Evolutionary conservation across 2,329 filamentous ascomycete species (phyloP).

Genomic region (Lasiodiplodia gonubiensis): DNA sequence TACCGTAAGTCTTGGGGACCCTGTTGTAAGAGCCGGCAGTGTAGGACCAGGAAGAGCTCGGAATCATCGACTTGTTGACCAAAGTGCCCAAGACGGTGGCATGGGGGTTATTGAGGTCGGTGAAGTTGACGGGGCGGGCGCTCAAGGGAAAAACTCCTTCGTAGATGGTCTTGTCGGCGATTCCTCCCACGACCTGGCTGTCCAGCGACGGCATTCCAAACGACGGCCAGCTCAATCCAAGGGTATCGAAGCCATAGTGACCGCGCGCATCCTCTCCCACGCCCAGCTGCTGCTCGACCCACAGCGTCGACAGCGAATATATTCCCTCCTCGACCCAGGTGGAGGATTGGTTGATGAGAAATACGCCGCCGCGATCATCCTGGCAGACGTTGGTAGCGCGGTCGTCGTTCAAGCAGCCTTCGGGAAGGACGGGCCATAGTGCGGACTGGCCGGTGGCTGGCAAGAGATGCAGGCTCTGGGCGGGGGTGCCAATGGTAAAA

Average conservation of each 20-base stretch:
- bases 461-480: constrained; percentile 40
- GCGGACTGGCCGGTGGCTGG: constrained; percentile 43
- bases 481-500: constrained; percentile 38
- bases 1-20: constrained; percentile 38
- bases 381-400: constrained; percentile 36
- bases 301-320: constrained; percentile 39
- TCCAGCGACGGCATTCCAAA: constrained; percentile 36
- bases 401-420: constrained; percentile 39
- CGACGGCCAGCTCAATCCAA: constrained; percentile 40
- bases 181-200: constrained; percentile 46
- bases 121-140: constrained; percentile 47
- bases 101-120: constrained; percentile 41
- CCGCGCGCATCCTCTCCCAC: constrained; percentile 37
- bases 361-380: constrained; percentile 39
- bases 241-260: constrained; percentile 44
- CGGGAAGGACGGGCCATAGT: constrained; percentile 42
- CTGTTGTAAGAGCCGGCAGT: constrained; percentile 47
- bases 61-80: constrained; percentile 39
- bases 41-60: constrained; percentile 48
- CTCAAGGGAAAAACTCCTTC: constrained; percentile 48
- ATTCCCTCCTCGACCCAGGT: constrained; percentile 43
- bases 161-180: constrained; percentile 44
- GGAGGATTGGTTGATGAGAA: constrained; percentile 40
- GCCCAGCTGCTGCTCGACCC: constrained; percentile 38
- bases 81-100: constrained; percentile 41